Evolutionary conservation across 2,329 filamentous ascomycete genomes (phyloP), one percentile per base, ranked within the genome.

Genomic region (Moelleriella libera): DNA sequence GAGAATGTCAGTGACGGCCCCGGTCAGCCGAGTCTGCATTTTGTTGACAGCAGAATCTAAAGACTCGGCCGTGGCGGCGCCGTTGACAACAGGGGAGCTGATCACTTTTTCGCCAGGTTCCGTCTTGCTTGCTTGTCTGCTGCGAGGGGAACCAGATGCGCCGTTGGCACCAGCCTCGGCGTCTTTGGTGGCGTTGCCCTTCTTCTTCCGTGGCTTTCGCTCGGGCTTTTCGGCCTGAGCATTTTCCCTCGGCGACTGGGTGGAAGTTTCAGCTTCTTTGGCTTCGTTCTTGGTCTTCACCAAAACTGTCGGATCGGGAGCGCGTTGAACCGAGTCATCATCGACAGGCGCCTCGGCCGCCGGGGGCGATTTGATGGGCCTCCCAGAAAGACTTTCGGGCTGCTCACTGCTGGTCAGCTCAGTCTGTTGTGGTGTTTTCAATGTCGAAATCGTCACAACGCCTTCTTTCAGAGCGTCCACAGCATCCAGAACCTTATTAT

Each of bases 401-500:
- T 61, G 62, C 10, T 62, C 64, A 41, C 47, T 44, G 10, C 51
- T 49, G 39, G 47, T 46, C 7, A 51, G 46, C 57, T 71, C 70
- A n/a, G 57, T 59, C 5, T 67, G 64, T 51, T 61, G 75, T 48
- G 68, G 73, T 57, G 60, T 66, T 61, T 75, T 76, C 39, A 95
- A 73, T 57, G 86, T 83, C 34, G 78, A 75, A 46, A 95, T 82
- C 41, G 78, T 78, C 49, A 95, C 85, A 30, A 85, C 68, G 7
- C 85, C 87, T 47, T 80, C 75, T 47, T 82, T 73, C 43, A 87
- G 73, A 2, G 87, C 89, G 63, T 94, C 82, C 40, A 92, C 78
- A 0, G 84, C 75, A 47, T 82, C 71, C 40, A 95, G 71, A 47
- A 94, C 85, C 70, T 94, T 94, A 66, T 88, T 90, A 52, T 96